Conservation (phyloP, 176 grass and related monocot genomes). For the Carex cristatella region DNA sequence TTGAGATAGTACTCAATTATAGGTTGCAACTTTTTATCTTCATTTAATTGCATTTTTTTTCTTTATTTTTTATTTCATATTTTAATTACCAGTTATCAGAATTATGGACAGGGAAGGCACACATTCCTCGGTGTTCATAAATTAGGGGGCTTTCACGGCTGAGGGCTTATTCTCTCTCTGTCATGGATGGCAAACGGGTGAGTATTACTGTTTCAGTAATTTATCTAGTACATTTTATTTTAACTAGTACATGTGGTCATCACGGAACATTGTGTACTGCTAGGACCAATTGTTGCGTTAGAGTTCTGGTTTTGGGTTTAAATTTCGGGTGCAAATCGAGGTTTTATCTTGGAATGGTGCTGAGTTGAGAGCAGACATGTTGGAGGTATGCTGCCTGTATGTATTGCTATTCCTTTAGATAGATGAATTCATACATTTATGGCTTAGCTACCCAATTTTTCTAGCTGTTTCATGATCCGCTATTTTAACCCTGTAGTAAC, state of each 20-base stretch:
- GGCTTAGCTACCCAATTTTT: not conserved
- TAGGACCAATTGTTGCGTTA: not conserved
- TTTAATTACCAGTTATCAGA: constrained; percentile 42
- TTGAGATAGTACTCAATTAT: not conserved
- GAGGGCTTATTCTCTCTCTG: constrained; percentile 68
- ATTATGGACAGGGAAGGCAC: constrained; percentile 66
- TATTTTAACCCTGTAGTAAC: too few relatives aligned
- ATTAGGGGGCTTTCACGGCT: constrained; percentile 49
- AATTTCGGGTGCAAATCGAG: not conserved
- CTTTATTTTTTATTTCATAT: not conserved
- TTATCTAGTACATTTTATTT: not conserved
- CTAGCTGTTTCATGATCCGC: too few relatives aligned
- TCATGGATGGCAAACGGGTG: constrained; percentile 80
- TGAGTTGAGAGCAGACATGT: not conserved
- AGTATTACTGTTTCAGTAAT: constrained; percentile 23
- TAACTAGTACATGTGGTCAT: not conserved
- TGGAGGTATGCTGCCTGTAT: not conserved
- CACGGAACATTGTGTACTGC: not conserved
- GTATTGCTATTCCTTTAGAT: not conserved
- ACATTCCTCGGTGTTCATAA: constrained; percentile 48
- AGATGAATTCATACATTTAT: not conserved
- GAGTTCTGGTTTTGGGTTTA: not conserved
- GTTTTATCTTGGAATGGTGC: constrained; percentile 3
- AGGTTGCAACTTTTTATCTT: not conserved
- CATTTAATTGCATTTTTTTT: constrained; percentile 19